Evolutionary conservation across 306 rosid species (phyloP), one percentile per base, ranked within the genome.

Genomic region (Nissolia schottii): DNA sequence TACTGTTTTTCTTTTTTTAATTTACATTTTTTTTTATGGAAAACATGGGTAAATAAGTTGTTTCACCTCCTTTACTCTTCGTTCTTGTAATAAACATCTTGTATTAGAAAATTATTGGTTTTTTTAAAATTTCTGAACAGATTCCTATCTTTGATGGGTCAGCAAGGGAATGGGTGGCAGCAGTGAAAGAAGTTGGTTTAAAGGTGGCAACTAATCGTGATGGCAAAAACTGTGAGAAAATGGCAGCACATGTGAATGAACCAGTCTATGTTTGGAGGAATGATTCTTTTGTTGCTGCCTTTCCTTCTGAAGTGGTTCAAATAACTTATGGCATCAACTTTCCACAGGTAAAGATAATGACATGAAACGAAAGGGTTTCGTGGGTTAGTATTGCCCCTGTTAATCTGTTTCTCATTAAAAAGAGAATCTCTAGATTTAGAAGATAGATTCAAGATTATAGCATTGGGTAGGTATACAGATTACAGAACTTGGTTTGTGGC

Each of bases 141-240:
- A 81, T 93, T 80, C 98, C 98, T 15, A 91, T 93, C 55, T 79
- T 93, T 70, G 98, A 91, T 79, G 98, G 98, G 34, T 93, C 98
- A 27, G 94, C 94, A 20, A 81, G 83, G 56, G 88, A 85, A 78
- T 93, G 98, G 98, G 86, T 87, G 70, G 85, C 70, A 57, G 92
- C 92, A 11, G 85, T 91, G 72, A 83, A 80, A 29, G 81, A 83
- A 80, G 94, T 80, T 54, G 96, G 98, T 61, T 75, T 91, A 28
- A 65, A 79, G 75, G 84, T 71, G 79, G 94, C 98, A 61, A 71
- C 46, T 31, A 88, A 86, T 79, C 60, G 23, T 28, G 51, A 64
- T 46, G 94, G 97, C 29, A 82, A 77, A 11, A 74, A 49, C 63
- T 69, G 78, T 80, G 94, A 90, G 54, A 90, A 79, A 78, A 55